phyloP scores from a whole-genome alignment of 1,139 yeast genomes.

The Scheffersomyces titani region DNA sequence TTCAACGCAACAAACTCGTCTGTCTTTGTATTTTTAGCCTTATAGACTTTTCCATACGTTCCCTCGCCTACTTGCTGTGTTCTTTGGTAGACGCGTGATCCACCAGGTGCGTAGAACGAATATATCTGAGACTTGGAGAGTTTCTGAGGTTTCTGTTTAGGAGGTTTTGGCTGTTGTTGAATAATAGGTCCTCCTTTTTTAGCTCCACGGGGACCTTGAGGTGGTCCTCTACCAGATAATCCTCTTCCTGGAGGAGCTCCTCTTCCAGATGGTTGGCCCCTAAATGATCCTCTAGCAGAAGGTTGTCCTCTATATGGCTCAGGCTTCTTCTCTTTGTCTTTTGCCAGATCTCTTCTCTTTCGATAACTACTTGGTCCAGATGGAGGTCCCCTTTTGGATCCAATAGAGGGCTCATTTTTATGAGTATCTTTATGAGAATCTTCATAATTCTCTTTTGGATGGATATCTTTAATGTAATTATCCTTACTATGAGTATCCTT shows the following conservation, averaged over 20 bases:
- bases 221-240: constrained; percentile 1
- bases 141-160: constrained; percentile 6
- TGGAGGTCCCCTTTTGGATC: constrained; percentile 19
- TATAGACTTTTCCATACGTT: constrained; percentile 51
- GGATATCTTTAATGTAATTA: not conserved
- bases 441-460: not conserved
- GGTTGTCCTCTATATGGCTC: constrained; percentile 1
- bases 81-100: constrained; percentile 35
- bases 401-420: constrained; percentile 4
- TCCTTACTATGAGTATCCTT: not conserved
- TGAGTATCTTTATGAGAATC: not conserved
- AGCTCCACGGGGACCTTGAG: constrained; percentile 1
- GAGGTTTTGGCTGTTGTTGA: constrained; percentile 6
- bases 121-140: constrained; percentile 30
- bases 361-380: constrained; percentile 21
- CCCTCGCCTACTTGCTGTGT: constrained; percentile 54
- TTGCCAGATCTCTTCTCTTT: constrained; percentile 18
- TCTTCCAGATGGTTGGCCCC: constrained; percentile 4
- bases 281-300: constrained; percentile 4
- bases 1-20: constrained; percentile 79
- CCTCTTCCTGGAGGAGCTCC: constrained; percentile 3
- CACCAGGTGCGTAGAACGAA: constrained; percentile 27
- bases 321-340: constrained; percentile 1
- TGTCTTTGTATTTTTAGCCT: constrained; percentile 69
- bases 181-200: not conserved